A percentile compares a stretch with the other conserved stretches of the same genome.
phyloP scores from a whole-genome alignment of 345 rosid genomes.

The Gossypium thurberi region DNA sequence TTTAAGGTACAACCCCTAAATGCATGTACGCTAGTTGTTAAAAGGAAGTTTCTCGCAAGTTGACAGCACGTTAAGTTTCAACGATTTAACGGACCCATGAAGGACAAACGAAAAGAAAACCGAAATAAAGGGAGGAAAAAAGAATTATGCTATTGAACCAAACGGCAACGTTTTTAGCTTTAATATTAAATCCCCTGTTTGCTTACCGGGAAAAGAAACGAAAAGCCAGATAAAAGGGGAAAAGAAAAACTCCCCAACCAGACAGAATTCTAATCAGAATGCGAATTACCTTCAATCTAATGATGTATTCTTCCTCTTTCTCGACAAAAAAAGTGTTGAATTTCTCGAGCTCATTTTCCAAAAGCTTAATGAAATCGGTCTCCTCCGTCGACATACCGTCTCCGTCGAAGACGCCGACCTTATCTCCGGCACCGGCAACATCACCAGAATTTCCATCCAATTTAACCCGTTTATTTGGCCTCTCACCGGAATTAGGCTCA shows the following conservation, averaged over 20 bases:
- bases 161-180: not conserved
- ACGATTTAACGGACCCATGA: not conserved
- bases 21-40: not conserved
- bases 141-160: not conserved
- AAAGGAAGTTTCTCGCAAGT: not conserved
- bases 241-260: conserved; percentile 1
- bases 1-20: not conserved
- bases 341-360: conserved; percentile 88
- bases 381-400: conserved; percentile 55
- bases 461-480: conserved; percentile 55
- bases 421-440: conserved; percentile 16
- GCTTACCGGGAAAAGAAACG: not conserved
- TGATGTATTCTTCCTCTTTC: conserved; percentile 96
- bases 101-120: not conserved
- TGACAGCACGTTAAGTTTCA: not conserved
- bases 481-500: conserved; percentile 42
- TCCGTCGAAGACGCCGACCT: conserved; percentile 12
- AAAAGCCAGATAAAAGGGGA: not conserved
- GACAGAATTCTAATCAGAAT: not conserved
- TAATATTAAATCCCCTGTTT: not conserved
- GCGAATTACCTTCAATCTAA: conserved; percentile 64
- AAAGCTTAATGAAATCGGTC: conserved; percentile 51
- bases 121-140: not conserved
- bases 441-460: conserved; percentile 19
- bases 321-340: conserved; percentile 87